Percentiles rank a stretch among this genome's conserved stretches.
Conservation (phyloP, 2,329 filamentous ascomycete genomes). For the Akanthomyces uredinophilus region DNA sequence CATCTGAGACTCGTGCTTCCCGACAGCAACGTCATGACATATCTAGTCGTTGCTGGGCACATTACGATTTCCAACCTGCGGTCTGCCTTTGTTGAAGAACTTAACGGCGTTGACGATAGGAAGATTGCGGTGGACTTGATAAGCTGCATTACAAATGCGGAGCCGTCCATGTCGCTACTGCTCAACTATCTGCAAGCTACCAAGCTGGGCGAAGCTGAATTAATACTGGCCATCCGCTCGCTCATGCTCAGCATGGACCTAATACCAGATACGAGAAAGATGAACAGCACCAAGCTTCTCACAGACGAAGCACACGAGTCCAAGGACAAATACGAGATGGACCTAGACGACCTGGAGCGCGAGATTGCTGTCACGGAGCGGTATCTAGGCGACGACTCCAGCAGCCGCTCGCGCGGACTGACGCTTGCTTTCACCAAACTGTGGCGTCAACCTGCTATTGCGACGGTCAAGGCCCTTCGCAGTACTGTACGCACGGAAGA, state of each 20-base stretch:
- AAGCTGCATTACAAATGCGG: conserved; percentile 56
- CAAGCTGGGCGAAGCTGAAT: conserved; percentile 59
- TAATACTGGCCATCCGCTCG: conserved; percentile 59
- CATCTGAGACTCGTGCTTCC: conserved; percentile 36
- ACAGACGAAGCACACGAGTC: conserved; percentile 26
- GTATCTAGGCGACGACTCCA: conserved; percentile 59
- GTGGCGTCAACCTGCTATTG: conserved; percentile 55
- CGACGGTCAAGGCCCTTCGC: conserved; percentile 60
- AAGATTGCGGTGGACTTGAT: conserved; percentile 58
- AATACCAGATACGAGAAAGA: conserved; percentile 37
- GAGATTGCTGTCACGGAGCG: conserved; percentile 65
- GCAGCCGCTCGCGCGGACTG: conserved; percentile 57
- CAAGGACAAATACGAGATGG: conserved; percentile 39
- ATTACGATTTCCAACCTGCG: conserved; percentile 55
- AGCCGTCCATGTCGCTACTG: conserved; percentile 63
- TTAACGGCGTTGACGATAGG: conserved; percentile 37
- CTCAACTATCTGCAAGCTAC: conserved; percentile 61
- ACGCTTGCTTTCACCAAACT: conserved; percentile 66
- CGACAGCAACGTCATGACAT: conserved; percentile 51
- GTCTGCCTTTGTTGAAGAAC: conserved; percentile 49
- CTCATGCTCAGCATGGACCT: conserved; percentile 66
- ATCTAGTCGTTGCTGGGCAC: conserved; percentile 56
- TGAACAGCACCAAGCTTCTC: conserved; percentile 28
- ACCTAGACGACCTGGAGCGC: conserved; percentile 56
- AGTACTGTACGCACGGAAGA: conserved; percentile 61